These are phyloP conservation scores for Daldinia loculata DNA, from an alignment of 495 filamentous ascomycete species.

Conservation along the genomic window DNA sequence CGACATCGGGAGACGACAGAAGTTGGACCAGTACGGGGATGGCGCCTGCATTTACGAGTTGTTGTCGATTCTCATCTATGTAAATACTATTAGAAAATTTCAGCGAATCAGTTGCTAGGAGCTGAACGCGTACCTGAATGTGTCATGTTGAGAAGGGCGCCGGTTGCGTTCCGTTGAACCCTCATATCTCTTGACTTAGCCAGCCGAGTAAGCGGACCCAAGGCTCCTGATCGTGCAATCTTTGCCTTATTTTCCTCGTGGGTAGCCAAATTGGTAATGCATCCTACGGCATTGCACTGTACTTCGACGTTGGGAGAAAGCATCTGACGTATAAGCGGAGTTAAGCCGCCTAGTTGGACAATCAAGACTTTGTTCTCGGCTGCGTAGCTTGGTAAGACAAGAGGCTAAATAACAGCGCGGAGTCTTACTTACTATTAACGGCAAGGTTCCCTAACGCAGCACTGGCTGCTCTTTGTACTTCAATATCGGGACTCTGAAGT, in stretches of 20 bases:
- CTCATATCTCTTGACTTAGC: conserved; percentile 99
- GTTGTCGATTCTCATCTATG: conserved; percentile 93
- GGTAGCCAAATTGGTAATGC: conserved; percentile 96
- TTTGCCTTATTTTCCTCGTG: conserved; percentile 99
- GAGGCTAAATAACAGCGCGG: not conserved
- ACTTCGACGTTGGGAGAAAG: conserved; percentile 98
- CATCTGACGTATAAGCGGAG: conserved; percentile 96
- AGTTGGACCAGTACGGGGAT: conserved; percentile 96
- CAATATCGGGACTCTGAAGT: conserved; percentile 92
- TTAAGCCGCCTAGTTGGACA: conserved; percentile 87
- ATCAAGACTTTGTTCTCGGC: conserved; percentile 98
- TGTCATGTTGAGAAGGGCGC: conserved; percentile 97
- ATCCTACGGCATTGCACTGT: conserved; percentile 98
- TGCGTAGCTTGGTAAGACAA: conserved; percentile 56
- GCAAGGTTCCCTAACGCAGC: conserved; percentile 95
- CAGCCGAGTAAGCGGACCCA: conserved; percentile 87
- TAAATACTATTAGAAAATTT: conserved; percentile 40
- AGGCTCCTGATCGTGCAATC: conserved; percentile 92
- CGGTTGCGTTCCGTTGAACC: conserved; percentile 96
- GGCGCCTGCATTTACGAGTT: conserved; percentile 94
- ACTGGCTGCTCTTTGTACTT: conserved; percentile 96
- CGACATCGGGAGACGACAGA: conserved; percentile 88
- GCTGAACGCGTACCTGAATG: conserved; percentile 78
- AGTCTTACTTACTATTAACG: conserved; percentile 80
- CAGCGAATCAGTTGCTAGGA: conserved; percentile 8